Conservation (phyloP, 2,329 filamentous ascomycete genomes). For the Aureobasidium sp. region DNA sequence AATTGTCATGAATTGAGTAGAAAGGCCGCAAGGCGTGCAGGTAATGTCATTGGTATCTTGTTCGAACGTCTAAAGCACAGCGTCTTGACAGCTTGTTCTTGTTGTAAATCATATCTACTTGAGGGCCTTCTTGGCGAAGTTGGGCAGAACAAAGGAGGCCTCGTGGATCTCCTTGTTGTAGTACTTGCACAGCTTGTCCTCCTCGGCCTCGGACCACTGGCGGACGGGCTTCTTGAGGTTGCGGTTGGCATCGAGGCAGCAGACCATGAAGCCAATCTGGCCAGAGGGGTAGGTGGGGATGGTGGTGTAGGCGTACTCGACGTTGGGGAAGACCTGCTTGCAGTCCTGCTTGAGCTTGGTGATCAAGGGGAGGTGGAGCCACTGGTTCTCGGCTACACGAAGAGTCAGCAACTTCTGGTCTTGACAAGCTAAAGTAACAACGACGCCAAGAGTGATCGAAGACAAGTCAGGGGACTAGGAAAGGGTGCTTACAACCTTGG, state of each 20-base stretch:
- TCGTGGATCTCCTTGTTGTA: conserved; percentile 97
- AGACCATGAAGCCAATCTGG: conserved; percentile 99
- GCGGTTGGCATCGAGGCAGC: conserved; percentile 82
- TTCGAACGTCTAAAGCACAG: conserved; percentile 8
- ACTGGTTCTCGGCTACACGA: conserved; percentile 85
- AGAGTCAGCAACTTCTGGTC: conserved; percentile 4
- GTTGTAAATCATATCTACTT: conserved; percentile 24
- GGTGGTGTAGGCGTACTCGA: conserved; percentile 97
- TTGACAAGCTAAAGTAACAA: not conserved
- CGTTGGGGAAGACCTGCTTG: conserved; percentile 92
- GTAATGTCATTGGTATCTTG: conserved; percentile 12
- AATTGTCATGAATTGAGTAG: not conserved
- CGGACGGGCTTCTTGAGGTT: conserved; percentile 81
- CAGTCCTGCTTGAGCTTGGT: conserved; percentile 92
- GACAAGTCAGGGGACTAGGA: conserved; percentile 38
- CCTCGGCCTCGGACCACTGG: conserved; percentile 74
- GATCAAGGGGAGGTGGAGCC: conserved; percentile 93
- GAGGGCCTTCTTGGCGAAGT: conserved; percentile 73
- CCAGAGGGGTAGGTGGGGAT: conserved; percentile 98
- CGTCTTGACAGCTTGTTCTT: not conserved
- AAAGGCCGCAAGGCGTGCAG: conserved; percentile 5
- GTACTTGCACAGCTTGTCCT: conserved; percentile 88
- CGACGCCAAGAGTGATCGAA: not conserved
- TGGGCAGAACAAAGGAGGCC: conserved; percentile 87
- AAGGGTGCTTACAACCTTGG: conserved; percentile 88